Conservation (phyloP, 2,329 filamentous ascomycete species). For the Tolypocladium pustulatum region DNA sequence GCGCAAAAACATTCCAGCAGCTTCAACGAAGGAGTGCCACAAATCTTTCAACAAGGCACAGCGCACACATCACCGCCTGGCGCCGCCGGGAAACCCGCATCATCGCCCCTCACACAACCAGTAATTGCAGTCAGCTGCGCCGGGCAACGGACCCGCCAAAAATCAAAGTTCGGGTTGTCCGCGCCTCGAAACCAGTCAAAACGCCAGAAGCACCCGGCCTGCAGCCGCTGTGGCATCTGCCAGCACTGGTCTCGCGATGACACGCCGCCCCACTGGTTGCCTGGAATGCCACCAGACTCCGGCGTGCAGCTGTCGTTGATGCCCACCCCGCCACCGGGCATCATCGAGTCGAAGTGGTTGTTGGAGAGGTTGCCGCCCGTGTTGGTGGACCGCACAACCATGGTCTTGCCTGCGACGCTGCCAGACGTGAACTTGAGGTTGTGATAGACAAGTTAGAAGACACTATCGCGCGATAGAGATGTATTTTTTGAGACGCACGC, state of each 20-base stretch:
- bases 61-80: not conserved
- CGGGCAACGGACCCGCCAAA: constrained; percentile 46
- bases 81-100: constrained; percentile 14
- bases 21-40: not conserved
- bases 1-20: not conserved
- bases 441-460: not conserved
- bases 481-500: constrained; percentile 25
- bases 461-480: not conserved
- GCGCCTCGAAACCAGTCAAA: constrained; percentile 53
- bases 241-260: constrained; percentile 38
- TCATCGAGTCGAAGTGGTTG: constrained; percentile 32
- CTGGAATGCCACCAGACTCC: constrained; percentile 33
- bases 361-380: constrained; percentile 28
- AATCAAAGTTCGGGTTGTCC: constrained; percentile 46
- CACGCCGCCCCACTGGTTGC: constrained; percentile 48
- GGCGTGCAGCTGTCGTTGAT: constrained; percentile 40
- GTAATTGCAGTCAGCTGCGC: constrained; percentile 31
- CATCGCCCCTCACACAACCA: constrained; percentile 23
- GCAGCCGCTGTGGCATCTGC: constrained; percentile 39
- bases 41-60: not conserved
- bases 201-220: constrained; percentile 50
- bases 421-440: constrained; percentile 40
- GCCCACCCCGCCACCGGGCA: constrained; percentile 45
- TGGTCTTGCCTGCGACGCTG: constrained; percentile 45
- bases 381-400: constrained; percentile 55